phyloP scores from a whole-genome alignment of 371 early-diverging fungal species.

The Mucor irregularis region DNA sequence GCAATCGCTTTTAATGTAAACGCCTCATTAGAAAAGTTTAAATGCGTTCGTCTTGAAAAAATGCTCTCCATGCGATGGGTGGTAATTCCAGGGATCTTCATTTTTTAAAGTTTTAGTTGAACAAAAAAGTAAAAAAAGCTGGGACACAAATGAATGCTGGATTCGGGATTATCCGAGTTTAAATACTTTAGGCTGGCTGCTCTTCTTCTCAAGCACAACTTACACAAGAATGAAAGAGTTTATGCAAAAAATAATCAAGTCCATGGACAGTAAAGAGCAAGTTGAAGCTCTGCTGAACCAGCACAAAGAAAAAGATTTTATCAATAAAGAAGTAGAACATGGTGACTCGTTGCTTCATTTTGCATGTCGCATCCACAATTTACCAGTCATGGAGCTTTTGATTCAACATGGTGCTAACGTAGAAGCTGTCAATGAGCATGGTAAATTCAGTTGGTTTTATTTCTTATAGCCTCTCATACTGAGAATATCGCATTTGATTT shows the following conservation, averaged over 20 bases:
- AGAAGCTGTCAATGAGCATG: conserved; percentile 47
- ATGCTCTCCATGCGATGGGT: not conserved
- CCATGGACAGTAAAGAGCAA: conserved; percentile 3
- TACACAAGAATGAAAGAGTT: not conserved
- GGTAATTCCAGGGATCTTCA: conserved; percentile 24
- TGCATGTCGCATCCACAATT: conserved; percentile 42
- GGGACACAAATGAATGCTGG: not conserved
- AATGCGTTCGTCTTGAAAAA: conserved; percentile 3
- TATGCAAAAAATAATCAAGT: conserved; percentile 14
- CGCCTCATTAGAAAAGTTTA: not conserved
- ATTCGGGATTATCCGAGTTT: not conserved
- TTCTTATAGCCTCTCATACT: no score
- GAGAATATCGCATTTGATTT: no score
- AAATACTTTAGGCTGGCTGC: not conserved
- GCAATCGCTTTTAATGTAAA: conserved; percentile 13
- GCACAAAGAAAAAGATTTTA: not conserved
- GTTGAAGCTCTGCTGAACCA: not conserved
- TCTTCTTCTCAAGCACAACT: not conserved
- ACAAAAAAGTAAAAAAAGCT: not conserved
- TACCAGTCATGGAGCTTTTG: conserved; percentile 29
- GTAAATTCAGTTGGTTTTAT: no score
- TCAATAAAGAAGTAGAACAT: conserved; percentile 37
- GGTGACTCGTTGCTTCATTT: conserved; percentile 55
- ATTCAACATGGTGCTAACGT: conserved; percentile 33
- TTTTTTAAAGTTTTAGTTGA: not conserved